Base-by-base conservation (phyloP, 2,329 filamentous ascomycete genomes). In the Microdochium bolleyi region DNA sequence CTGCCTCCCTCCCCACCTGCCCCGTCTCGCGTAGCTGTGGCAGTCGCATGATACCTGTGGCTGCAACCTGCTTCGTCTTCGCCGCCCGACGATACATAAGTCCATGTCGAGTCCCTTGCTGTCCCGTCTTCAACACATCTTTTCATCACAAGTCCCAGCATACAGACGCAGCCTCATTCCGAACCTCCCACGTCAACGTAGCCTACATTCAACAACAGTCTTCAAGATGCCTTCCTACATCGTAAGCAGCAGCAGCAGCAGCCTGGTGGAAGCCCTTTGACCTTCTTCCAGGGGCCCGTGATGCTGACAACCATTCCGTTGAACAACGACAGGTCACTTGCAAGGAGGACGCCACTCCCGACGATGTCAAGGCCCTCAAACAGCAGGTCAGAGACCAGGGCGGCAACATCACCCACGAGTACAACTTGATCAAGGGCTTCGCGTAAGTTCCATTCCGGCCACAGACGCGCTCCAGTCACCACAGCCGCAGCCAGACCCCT, bases 341-440 rank as follows among this genome's bases (percentile, higher is more conserved):
- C 71, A 92, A 94, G 72, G 75, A 83, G 41, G 81, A 84, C 56
- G 83, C 86, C 58, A 78, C 81, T 54, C 65, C 74, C 49, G 82
- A 84, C 30, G 76, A 95, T 65, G 76, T 95, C 58, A 73, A 84
- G 50, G 79, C 79, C 51, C 87, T 88, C 56, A 95, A 95, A 83
- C 74, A 92, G 68, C 74, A 85, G 54, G 88, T 85, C 61, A 73
- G 68, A 55, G 79, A 86, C 44, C 83, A 92, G 67, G 92, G 92
- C 65, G 92, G 91, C 67, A 83, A 82, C 70, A 94, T 97, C 73
- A 82, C 63, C 52, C 84, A 94, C 62, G 88, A 94, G 69, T 96
- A 89, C 77, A 85, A 74, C 56, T 73, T 96, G 62, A 91, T 96
- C 79, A 95, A 92, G 76, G 92, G 87, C 54, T 96, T 96, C 76